Evolutionary conservation across 2,329 filamentous ascomycete genomes (phyloP).

Genomic region (Beauveria asiatica): DNA sequence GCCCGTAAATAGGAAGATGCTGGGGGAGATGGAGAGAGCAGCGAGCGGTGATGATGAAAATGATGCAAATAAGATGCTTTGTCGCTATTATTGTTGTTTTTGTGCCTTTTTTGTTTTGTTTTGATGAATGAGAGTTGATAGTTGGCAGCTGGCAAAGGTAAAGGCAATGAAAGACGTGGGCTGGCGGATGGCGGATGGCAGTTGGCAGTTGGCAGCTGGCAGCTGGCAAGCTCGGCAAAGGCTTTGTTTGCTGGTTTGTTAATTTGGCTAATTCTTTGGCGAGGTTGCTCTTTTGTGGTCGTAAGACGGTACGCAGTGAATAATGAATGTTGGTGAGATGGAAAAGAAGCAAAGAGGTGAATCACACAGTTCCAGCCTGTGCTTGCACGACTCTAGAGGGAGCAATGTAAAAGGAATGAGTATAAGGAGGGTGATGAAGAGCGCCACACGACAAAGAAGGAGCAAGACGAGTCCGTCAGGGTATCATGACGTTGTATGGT

Average conservation of each 20-base stretch:
- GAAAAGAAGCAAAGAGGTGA: neutral
- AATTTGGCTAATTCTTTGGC: neutral
- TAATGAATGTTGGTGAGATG: neutral
- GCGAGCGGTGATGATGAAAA: neutral
- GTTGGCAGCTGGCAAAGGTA: slow-evolving; percentile 1
- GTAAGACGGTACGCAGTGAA: neutral
- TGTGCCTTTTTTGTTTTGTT: neutral
- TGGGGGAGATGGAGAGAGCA: neutral
- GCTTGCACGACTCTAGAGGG: neutral
- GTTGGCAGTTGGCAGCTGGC: neutral
- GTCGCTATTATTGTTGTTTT: neutral
- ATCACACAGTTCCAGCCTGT: slow-evolving; percentile 11
- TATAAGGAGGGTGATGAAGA: neutral
- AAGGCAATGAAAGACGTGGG: too few relatives aligned
- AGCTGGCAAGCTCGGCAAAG: neutral
- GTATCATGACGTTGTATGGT: neutral
- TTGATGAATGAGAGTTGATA: neutral
- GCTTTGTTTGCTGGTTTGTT: neutral
- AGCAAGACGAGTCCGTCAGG: neutral
- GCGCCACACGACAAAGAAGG: neutral
- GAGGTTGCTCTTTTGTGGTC: neutral
- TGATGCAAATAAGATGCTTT: neutral
- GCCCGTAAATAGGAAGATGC: neutral
- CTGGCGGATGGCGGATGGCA: neutral
- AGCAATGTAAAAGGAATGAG: neutral